Evolutionary conservation across 129 eudicot genomes (phyloP).

Genomic region (carrot (Daucus carota)): DH1_v3.0 NC_030386.2:32536501-32537000

Average conservation of each 20-base stretch:
- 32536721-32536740: slow-evolving; percentile 59
- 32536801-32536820: slow-evolving; percentile 54
- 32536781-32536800: slow-evolving; percentile 54
- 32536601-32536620: neutral
- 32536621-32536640: too few relatives aligned
- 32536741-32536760: slow-evolving; percentile 67
- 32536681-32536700: slow-evolving; percentile 33
- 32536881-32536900: too few relatives aligned
- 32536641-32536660: too few relatives aligned
- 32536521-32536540: neutral
- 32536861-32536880: too few relatives aligned
- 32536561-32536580: too few relatives aligned
- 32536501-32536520: neutral
- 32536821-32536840: neutral
- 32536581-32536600: neutral
- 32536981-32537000: slow-evolving; percentile 95
- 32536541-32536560: too few relatives aligned
- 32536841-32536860: neutral
- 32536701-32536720: slow-evolving; percentile 55
- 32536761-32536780: slow-evolving; percentile 53
- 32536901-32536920: neutral
- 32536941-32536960: neutral
- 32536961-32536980: slow-evolving; percentile 49
- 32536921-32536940: neutral
- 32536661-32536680: too few relatives aligned